Conservation (phyloP, 139 green algal genomes). For the Trebouxia sp. region DNA sequence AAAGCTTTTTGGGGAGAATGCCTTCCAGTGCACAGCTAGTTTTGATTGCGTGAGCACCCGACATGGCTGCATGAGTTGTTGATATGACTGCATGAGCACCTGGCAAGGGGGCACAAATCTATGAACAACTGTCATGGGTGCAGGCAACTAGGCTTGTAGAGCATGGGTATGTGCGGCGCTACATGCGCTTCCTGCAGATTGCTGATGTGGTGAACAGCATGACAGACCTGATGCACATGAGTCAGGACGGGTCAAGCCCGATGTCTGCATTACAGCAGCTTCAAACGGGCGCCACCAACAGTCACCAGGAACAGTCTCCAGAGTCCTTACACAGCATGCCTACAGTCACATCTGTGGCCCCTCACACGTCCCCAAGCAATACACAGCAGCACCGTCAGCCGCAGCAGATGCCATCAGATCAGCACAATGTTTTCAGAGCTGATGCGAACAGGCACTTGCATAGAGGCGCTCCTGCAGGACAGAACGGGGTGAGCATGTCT, state of each 20-base stretch:
- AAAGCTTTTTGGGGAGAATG: too few relatives aligned
- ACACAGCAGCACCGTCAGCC: background rate
- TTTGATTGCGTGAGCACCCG: too few relatives aligned
- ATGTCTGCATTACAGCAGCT: constrained; percentile 18
- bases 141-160: constrained; percentile 27
- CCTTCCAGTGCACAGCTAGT: too few relatives aligned
- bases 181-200: constrained; percentile 60
- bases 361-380: background rate
- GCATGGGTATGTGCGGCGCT: constrained; percentile 57
- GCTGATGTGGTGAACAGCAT: constrained; percentile 55
- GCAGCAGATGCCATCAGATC: background rate
- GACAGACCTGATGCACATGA: constrained; percentile 51
- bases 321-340: constrained; percentile 13
- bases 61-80: too few relatives aligned
- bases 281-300: background rate
- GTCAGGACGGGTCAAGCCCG: constrained; percentile 33
- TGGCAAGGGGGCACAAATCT: too few relatives aligned
- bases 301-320: background rate
- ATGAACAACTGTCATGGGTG: too few relatives aligned
- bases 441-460: background rate
- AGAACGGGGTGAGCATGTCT: background rate
- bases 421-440: background rate
- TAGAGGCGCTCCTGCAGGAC: background rate
- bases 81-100: too few relatives aligned
- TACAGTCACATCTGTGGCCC: background rate